These are phyloP conservation scores for Lichtheimia ornata DNA, from an alignment of 371 early-diverging fungal genomes.

Conservation along the genomic window DNA sequence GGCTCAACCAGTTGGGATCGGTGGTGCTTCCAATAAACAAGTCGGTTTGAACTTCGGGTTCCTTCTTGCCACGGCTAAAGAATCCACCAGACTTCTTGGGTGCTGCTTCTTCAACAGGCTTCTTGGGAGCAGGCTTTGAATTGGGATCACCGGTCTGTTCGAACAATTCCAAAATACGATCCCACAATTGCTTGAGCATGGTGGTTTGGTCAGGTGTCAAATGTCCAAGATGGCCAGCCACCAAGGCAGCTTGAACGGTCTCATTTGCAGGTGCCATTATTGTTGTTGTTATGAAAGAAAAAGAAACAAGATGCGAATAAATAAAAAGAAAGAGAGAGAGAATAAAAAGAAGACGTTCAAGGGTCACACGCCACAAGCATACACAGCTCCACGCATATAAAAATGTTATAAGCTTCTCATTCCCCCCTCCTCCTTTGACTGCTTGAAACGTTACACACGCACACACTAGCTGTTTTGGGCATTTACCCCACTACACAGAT, in stretches of 20 bases:
- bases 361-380: too few relatives aligned
- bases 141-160: conserved; percentile 36
- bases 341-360: too few relatives aligned
- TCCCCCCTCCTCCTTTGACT: too few relatives aligned
- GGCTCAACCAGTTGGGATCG: conserved; percentile 37
- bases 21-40: conserved; percentile 52
- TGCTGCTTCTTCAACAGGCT: conserved; percentile 9
- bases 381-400: too few relatives aligned
- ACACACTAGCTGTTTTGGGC: too few relatives aligned
- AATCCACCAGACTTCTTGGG: conserved; percentile 23
- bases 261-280: not conserved
- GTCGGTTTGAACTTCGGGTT: conserved; percentile 13
- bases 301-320: too few relatives aligned
- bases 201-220: conserved; percentile 53
- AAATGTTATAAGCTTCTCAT: too few relatives aligned
- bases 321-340: too few relatives aligned
- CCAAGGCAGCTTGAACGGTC: conserved; percentile 5
- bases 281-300: too few relatives aligned
- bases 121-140: conserved; percentile 23
- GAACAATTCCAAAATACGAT: conserved; percentile 45
- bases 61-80: conserved; percentile 40
- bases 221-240: conserved; percentile 41
- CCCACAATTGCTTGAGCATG: conserved; percentile 58
- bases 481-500: too few relatives aligned
- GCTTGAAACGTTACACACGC: too few relatives aligned